Conservation (phyloP, 768 basidiomycete species). For the Pleurotus sapidus region DNA sequence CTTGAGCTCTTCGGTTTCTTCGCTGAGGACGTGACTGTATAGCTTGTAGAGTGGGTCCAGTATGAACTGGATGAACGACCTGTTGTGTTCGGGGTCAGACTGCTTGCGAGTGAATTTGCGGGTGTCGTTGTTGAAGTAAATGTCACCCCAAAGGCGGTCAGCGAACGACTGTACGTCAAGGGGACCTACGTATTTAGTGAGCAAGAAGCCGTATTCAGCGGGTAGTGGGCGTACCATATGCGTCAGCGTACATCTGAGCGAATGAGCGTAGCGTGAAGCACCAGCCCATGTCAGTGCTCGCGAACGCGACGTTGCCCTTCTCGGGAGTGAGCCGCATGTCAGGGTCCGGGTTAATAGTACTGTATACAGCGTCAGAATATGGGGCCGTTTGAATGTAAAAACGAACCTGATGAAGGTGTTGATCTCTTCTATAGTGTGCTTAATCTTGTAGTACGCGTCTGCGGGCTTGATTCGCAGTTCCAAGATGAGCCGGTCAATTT, state of each 20-base stretch:
- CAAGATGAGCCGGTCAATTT: constrained; percentile 95
- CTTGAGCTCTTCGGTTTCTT: constrained; percentile 87
- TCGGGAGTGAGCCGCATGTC: constrained; percentile 90
- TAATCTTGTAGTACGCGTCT: constrained; percentile 99
- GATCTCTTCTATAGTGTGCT: constrained; percentile 97
- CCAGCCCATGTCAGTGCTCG: constrained; percentile 96
- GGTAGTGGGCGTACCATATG: constrained; percentile 59
- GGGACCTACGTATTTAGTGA: constrained; percentile 41
- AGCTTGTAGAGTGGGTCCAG: constrained; percentile 96
- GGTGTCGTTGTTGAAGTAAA: constrained; percentile 83
- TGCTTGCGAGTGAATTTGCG: constrained; percentile 90
- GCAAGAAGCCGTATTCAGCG: neutral
- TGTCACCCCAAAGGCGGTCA: constrained; percentile 94
- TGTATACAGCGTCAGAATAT: constrained; percentile 20
- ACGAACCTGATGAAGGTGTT: constrained; percentile 89
- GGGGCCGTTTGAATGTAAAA: neutral
- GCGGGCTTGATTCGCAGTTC: constrained; percentile 93
- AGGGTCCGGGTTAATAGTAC: constrained; percentile 85
- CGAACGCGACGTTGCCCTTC: constrained; percentile 94
- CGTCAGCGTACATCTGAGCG: constrained; percentile 94
- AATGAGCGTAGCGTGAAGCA: constrained; percentile 95
- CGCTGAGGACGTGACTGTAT: constrained; percentile 91
- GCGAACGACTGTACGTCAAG: constrained; percentile 87
- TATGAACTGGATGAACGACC: constrained; percentile 95
- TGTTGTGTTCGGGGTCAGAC: constrained; percentile 70